Conservation (phyloP, 768 basidiomycete genomes). For the Lactarius pseudohatsudake region DNA sequence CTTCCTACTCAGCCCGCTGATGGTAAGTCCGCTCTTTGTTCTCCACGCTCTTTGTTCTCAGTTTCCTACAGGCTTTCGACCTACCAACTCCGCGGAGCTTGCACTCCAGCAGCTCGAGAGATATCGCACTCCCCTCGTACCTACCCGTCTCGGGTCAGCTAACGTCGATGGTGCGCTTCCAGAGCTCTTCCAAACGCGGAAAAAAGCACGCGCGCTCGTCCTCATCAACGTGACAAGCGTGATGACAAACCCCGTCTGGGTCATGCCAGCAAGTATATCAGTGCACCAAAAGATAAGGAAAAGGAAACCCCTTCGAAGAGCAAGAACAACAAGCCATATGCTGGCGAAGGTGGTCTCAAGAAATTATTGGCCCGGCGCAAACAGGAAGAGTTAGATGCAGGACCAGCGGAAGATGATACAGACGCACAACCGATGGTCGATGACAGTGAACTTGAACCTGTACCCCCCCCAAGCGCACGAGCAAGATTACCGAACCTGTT, state of each 20-base stretch:
- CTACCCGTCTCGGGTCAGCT: slow-evolving; percentile 49
- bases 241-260: slow-evolving; percentile 48
- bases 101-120: slow-evolving; percentile 71
- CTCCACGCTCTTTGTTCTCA: slow-evolving; percentile 21
- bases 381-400: slow-evolving; percentile 54
- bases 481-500: slow-evolving; percentile 32
- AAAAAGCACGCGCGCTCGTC: slow-evolving; percentile 42
- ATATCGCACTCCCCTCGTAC: slow-evolving; percentile 76
- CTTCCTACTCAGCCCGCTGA: slow-evolving; percentile 18
- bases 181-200: slow-evolving; percentile 60
- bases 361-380: slow-evolving; percentile 66
- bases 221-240: slow-evolving; percentile 62
- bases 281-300: slow-evolving; percentile 30
- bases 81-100: slow-evolving; percentile 57
- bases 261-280: slow-evolving; percentile 34
- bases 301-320: slow-evolving; percentile 39
- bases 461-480: slow-evolving; percentile 23
- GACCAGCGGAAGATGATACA: slow-evolving; percentile 36
- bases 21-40: slow-evolving; percentile 21
- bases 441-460: slow-evolving; percentile 33
- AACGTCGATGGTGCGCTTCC: slow-evolving; percentile 37
- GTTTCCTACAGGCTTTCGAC: slow-evolving; percentile 32
- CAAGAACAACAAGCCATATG: slow-evolving; percentile 61
- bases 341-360: slow-evolving; percentile 77
- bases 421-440: slow-evolving; percentile 38